These are phyloP conservation scores for Theileria sp. DNA, from an alignment of 169 alveolate genomes.

Conservation along the genomic window DNA sequence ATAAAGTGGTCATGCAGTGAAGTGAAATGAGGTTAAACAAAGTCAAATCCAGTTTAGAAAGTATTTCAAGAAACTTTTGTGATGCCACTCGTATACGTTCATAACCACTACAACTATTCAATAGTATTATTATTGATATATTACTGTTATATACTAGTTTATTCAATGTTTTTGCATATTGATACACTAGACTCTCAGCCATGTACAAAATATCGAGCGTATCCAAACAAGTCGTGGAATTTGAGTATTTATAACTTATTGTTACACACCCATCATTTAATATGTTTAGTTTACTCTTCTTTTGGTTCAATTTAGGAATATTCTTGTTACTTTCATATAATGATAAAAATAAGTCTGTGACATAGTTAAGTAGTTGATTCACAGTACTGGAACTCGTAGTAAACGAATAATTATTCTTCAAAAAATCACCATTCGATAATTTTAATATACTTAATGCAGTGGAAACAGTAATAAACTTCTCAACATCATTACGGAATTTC, in stretches of 20 bases:
- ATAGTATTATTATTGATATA: background rate
- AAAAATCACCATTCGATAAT: background rate
- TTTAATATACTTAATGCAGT: background rate
- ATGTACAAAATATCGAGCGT: background rate
- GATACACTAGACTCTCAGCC: background rate
- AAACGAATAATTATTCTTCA: background rate
- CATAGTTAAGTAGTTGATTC: background rate
- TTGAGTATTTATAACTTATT: background rate
- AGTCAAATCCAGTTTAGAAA: background rate
- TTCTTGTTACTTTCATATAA: background rate
- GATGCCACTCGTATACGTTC: background rate
- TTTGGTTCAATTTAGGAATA: background rate
- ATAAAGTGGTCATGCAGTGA: background rate
- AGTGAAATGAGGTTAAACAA: background rate
- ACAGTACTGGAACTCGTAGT: background rate
- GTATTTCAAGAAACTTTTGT: conserved; percentile 1
- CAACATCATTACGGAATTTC: background rate
- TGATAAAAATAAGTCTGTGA: background rate
- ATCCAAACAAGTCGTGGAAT: background rate
- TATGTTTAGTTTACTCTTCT: background rate
- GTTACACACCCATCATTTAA: conserved; percentile 8
- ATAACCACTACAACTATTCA: background rate
- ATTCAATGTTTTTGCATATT: background rate
- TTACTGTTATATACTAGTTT: background rate
- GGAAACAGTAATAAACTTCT: background rate